These are phyloP conservation scores for Phaeosphaeriaceae sp. DNA, from an alignment of 2,329 filamentous ascomycete genomes.

Conservation along the genomic window DNA sequence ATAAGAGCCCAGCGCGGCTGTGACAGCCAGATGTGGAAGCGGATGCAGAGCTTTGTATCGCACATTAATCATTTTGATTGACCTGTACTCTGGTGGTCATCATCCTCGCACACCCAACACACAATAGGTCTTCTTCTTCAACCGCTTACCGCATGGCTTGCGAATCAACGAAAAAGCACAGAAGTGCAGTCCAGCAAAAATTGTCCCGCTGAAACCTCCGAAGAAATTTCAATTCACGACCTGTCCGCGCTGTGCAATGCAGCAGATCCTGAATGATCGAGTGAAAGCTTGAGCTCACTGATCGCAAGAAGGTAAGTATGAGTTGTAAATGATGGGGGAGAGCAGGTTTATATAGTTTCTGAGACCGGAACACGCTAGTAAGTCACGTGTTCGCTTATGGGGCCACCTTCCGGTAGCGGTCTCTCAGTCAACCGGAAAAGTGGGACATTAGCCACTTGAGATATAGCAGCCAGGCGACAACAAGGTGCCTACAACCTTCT, in stretches of 20 bases:
- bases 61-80: no score
- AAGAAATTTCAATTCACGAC: slow-evolving; percentile 41
- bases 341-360: slow-evolving; percentile 2
- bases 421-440: no score
- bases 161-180: slow-evolving; percentile 46
- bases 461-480: no score
- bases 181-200: slow-evolving; percentile 30
- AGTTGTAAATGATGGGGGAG: neutral
- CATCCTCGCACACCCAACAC: no score
- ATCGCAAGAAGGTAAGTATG: slow-evolving; percentile 39
- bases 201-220: slow-evolving; percentile 41
- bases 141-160: slow-evolving; percentile 37
- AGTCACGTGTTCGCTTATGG: no score
- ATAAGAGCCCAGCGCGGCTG: no score
- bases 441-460: no score
- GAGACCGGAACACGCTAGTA: neutral
- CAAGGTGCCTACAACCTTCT: no score
- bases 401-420: no score
- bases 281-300: slow-evolving; percentile 37
- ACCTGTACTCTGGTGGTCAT: no score
- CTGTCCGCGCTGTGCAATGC: slow-evolving; percentile 47
- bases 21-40: no score
- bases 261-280: slow-evolving; percentile 37
- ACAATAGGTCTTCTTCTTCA: slow-evolving; percentile 48
- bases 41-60: no score